These are phyloP conservation scores for Vicia sativa DNA, from an alignment of 306 rosid genomes.

Conservation along the genomic window DNA sequence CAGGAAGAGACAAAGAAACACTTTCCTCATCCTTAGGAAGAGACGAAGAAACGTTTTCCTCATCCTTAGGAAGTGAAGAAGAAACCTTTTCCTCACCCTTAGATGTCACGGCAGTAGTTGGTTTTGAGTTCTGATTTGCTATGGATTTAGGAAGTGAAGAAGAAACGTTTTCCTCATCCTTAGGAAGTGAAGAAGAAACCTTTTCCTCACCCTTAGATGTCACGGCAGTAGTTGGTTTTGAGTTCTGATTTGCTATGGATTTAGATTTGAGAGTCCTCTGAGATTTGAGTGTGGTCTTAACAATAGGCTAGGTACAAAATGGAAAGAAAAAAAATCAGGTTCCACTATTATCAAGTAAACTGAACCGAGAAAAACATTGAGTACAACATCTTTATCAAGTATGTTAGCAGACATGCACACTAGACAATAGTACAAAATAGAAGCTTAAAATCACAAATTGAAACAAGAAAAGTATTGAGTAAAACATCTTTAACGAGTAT, in stretches of 20 bases:
- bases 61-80: not conserved
- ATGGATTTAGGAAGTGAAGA: too few species aligned
- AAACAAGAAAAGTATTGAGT: slow-evolving; percentile 9
- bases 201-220: slow-evolving; percentile 53
- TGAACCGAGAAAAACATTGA: slow-evolving; percentile 9
- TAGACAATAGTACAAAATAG: not conserved
- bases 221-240: slow-evolving; percentile 42
- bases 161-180: slow-evolving; percentile 27
- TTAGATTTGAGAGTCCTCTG: slow-evolving; percentile 53
- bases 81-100: not conserved
- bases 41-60: slow-evolving; percentile 23
- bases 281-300: slow-evolving; percentile 49
- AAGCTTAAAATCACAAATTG: slow-evolving; percentile 23
- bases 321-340: slow-evolving; percentile 19
- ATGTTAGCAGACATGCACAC: slow-evolving; percentile 1
- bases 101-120: slow-evolving; percentile 43
- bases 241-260: slow-evolving; percentile 35
- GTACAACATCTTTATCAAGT: slow-evolving; percentile 22
- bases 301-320: slow-evolving; percentile 54
- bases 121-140: slow-evolving; percentile 36
- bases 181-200: slow-evolving; percentile 6
- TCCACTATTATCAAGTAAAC: slow-evolving; percentile 22
- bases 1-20: slow-evolving; percentile 41
- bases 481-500: slow-evolving; percentile 19
- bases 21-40: too few species aligned